Percentiles rank a stretch among this genome's conserved stretches.
phyloP scores from a whole-genome alignment of 2,329 filamentous ascomycete species.

The Teratosphaeria gauchensis region DNA sequence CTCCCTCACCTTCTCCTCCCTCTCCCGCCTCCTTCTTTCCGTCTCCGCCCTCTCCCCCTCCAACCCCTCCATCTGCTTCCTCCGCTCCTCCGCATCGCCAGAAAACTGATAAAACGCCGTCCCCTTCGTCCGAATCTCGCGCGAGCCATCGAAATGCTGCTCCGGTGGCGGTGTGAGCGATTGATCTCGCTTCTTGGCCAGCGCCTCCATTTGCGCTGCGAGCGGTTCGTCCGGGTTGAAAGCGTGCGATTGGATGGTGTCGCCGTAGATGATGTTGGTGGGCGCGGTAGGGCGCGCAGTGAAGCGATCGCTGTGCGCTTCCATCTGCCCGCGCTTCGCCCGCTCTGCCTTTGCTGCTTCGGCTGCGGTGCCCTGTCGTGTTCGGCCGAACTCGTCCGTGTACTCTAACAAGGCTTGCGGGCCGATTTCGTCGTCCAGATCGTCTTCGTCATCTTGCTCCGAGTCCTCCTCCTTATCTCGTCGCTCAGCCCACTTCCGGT shows the following conservation, averaged over 20 bases:
- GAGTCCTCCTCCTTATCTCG: slow-evolving; percentile 34
- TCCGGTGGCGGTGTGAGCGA: slow-evolving; percentile 70
- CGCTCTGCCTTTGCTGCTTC: slow-evolving; percentile 57
- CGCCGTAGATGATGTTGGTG: slow-evolving; percentile 67
- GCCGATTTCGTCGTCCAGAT: slow-evolving; percentile 30
- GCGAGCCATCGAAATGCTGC: slow-evolving; percentile 74
- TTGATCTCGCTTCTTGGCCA: slow-evolving; percentile 69
- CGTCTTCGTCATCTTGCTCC: slow-evolving; percentile 28
- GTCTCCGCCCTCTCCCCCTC: slow-evolving; percentile 59
- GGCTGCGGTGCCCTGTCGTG: slow-evolving; percentile 59
- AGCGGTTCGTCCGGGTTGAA: slow-evolving; percentile 64
- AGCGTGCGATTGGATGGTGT: slow-evolving; percentile 71
- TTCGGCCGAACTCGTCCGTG: slow-evolving; percentile 85
- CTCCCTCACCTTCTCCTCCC: slow-evolving; percentile 43
- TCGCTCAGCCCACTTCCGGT: slow-evolving; percentile 80
- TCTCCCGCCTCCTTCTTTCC: slow-evolving; percentile 54
- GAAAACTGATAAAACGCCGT: slow-evolving; percentile 89
- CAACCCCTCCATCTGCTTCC: slow-evolving; percentile 66
- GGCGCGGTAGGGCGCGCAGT: slow-evolving; percentile 60
- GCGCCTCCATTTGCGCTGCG: slow-evolving; percentile 61
- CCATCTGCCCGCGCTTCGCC: slow-evolving; percentile 44
- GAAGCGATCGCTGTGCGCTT: slow-evolving; percentile 55
- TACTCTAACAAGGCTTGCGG: slow-evolving; percentile 68
- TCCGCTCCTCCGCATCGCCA: slow-evolving; percentile 56
- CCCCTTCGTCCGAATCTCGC: slow-evolving; percentile 78